Base-by-base conservation (phyloP, 352 stramenopile species). In the Globisporangium sylvaticum region DNA sequence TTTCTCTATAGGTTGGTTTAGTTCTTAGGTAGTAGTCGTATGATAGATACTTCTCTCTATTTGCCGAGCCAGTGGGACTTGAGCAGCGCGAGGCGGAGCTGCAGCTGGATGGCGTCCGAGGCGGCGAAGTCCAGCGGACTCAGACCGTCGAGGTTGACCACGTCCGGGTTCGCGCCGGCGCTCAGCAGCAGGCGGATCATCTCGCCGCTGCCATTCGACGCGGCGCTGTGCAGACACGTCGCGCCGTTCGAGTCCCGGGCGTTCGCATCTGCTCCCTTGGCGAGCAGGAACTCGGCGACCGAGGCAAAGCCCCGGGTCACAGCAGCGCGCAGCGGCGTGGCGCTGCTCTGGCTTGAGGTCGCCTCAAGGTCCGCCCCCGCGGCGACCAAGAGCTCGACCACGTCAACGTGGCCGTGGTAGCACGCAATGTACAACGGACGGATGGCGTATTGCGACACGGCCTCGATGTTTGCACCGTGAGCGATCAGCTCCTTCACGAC, bases 61-160 rank as follows among this genome's bases (percentile, higher is more conserved):
- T 81, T 64, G 61, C 76, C 75, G 62, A 84, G 74, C 78, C 78
- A 87, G 69, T 84, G 78, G 37, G 64, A 72, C 72, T 87, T 87
- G 53, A 87, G 74, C 68, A 87, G 60, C 50, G 76, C 78, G 50
- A 84, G 76, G 14, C 75, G 69, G 25, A 87, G 64, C 61, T 87
- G 75, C 18, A 84, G 73, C n/a, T 76, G 72, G 58, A 84, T 71
- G 29, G 74, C 67, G 61, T 87, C 74, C 14, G 68, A 79, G 8
- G 74, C 65, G 3, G 78, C 76, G 65, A 84, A 87, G 58, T 84
- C 70, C 64, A 84, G 73, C 1, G 78, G 68, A 1, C 66, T 79
- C 24, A 63, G 76, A 22, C 75, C 68, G 37, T 84, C 66, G 27
- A 65, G 65, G 65, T 84, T 71, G 50, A 73, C 50, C 27, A 64